Evolutionary conservation across 768 basidiomycete species (phyloP), one percentile per base, ranked within the genome.

Genomic region (Lactifluus pinguis): DNA sequence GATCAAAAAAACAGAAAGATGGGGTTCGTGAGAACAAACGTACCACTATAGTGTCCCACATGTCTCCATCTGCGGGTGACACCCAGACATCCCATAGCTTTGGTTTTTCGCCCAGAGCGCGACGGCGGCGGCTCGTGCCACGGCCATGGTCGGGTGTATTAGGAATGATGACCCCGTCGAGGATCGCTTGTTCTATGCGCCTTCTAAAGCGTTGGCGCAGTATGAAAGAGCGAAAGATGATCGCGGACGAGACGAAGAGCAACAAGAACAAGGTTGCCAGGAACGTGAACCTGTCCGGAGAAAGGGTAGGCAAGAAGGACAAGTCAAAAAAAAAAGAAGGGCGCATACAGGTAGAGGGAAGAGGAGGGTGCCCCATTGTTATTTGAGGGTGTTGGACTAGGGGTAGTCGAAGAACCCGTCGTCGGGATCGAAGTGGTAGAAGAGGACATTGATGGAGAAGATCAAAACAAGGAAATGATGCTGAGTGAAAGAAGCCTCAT

Each of bases 221-320:
- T 59, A 86, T 66, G 65, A 81, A 81, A 1, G 86, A 84, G 48
- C 87, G 80, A 50, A 84, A 72, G 56, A 87, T 77, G 65, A 89
- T 83, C 6, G 80, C 79, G 45, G 76, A 80, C 9, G 85, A 87
- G 54, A 88, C 78, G 47, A 81, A 74, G 17, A 89, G 76, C 62
- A 89, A 80, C 48, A 88, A 75, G 64, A 86, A 76, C 29, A 89
- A 78, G 4, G 86, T 87, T 25, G 86, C 84, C 41, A 88, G 79
- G 67, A 87, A 89, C 4, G 86, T 87, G 71, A 85, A 82, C 30
- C 84, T 86, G 69, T 49, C 44, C 56, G 15, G 21, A 17, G n/a
- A n/a, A n/a, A n/a, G 39, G 47, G 15, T 4, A 32, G 29, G 36
- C 19, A 21, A 19, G 9, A 21, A 25, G 25, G 44, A n/a, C 44